Evolutionary conservation across 139 green algal genomes (phyloP).

Genomic region (Desmodesmus armatus): DNA sequence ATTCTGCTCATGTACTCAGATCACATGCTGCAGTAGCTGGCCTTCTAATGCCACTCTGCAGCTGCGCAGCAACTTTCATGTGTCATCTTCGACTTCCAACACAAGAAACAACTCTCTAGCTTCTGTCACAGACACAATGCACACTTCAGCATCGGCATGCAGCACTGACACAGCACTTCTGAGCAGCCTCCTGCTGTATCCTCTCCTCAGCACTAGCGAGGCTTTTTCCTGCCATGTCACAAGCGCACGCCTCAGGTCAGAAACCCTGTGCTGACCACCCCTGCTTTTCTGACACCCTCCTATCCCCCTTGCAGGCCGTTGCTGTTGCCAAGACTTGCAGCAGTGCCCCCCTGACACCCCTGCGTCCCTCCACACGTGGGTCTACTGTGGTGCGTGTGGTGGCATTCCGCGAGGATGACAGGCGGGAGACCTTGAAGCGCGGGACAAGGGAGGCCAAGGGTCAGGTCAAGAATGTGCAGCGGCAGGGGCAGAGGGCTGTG

Average conservation of each 20-base stretch:
- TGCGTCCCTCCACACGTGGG: not conserved
- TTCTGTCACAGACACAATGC: not conserved
- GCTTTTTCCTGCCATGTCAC: no score
- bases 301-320: not conserved
- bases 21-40: no score
- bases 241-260: not conserved
- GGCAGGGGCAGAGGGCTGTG: not conserved
- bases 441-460: constrained; percentile 3
- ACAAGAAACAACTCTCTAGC: not conserved
- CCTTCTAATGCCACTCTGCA: no score
- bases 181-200: not conserved
- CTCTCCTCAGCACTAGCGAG: no score
- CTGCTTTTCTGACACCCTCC: not conserved
- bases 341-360: not conserved
- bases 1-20: no score
- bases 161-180: not conserved
- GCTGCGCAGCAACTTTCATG: not conserved
- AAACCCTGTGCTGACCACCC: not conserved
- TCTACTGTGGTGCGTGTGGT: not conserved
- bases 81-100: no score
- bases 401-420: constrained; percentile 1
- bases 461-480: not conserved
- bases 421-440: not conserved
- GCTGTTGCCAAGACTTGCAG: not conserved
- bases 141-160: not conserved